A percentile compares a stretch with the other conserved stretches of the same genome.
phyloP scores from a whole-genome alignment of 495 filamentous ascomycete species.

The Staphylotrichum tortipilum region DNA sequence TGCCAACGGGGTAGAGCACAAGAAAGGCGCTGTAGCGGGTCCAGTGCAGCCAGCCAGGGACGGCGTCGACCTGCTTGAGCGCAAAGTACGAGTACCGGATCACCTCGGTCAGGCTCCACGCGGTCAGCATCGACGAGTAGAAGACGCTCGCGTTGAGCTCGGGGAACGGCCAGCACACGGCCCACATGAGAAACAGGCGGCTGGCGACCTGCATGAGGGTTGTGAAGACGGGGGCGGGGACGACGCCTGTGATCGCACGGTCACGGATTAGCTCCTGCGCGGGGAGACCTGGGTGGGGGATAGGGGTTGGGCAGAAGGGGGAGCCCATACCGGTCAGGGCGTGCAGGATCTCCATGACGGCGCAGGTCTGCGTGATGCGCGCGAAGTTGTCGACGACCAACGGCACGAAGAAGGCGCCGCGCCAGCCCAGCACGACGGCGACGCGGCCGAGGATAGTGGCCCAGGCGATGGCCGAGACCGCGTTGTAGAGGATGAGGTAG shows the following conservation, averaged over 20 bases:
- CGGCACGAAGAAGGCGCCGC: slow-evolving; percentile 28
- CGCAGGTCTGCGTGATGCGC: slow-evolving; percentile 73
- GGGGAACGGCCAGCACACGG: slow-evolving; percentile 59
- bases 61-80: slow-evolving; percentile 49
- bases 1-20: slow-evolving; percentile 85
- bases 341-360: slow-evolving; percentile 75
- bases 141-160: slow-evolving; percentile 39
- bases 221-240: slow-evolving; percentile 75
- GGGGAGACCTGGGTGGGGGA: no score
- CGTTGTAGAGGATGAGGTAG: slow-evolving; percentile 82
- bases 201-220: slow-evolving; percentile 82
- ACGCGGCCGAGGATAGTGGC: slow-evolving; percentile 53
- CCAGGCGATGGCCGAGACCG: slow-evolving; percentile 68
- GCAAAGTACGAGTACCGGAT: slow-evolving; percentile 85
- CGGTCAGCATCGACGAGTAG: slow-evolving; percentile 64
- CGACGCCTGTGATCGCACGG: slow-evolving; percentile 63
- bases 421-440: slow-evolving; percentile 25
- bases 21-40: slow-evolving; percentile 90
- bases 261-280: no score
- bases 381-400: slow-evolving; percentile 54
- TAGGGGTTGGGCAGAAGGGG: slow-evolving; percentile 13
- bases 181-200: slow-evolving; percentile 80
- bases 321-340: slow-evolving; percentile 62
- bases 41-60: slow-evolving; percentile 64
- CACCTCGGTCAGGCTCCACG: slow-evolving; percentile 81